Percentiles rank a stretch among this genome's conserved stretches.
Evolutionary conservation across 1,139 yeast genomes (phyloP).

Genomic region (Yamadazyma taylorii): DNA sequence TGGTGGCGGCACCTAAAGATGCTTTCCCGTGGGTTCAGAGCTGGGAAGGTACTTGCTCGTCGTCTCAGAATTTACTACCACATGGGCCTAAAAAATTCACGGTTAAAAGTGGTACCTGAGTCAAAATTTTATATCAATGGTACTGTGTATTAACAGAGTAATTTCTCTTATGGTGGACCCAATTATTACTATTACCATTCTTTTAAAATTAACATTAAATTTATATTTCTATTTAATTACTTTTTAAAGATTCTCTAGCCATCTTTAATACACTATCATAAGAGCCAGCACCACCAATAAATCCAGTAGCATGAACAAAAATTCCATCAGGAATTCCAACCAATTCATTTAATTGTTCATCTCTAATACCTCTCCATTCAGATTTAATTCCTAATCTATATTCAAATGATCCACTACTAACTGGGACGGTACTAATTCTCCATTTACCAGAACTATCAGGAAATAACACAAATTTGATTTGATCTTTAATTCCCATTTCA

Average conservation of each 20-base stretch:
- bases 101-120: no score
- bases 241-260: constrained; percentile 50
- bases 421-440: constrained; percentile 91
- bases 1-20: no score
- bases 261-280: constrained; percentile 74
- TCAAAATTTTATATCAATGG: no score
- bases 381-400: constrained; percentile 88
- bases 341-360: constrained; percentile 68
- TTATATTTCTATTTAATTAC: not conserved
- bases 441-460: constrained; percentile 70
- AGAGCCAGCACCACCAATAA: constrained; percentile 91
- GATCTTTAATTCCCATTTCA: constrained; percentile 31
- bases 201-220: no score
- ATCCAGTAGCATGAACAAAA: constrained; percentile 95
- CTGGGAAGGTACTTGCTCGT: no score
- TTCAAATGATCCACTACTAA: constrained; percentile 71
- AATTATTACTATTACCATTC: no score
- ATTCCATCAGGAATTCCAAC: constrained; percentile 84
- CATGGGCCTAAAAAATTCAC: no score
- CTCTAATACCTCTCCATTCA: constrained; percentile 92
- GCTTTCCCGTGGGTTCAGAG: no score
- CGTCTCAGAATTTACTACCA: no score
- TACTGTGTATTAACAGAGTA: no score
- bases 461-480: constrained; percentile 75
- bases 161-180: no score